phyloP scores from a whole-genome alignment of 306 rosid genomes.

The Hippophae gyantsensis region DNA sequence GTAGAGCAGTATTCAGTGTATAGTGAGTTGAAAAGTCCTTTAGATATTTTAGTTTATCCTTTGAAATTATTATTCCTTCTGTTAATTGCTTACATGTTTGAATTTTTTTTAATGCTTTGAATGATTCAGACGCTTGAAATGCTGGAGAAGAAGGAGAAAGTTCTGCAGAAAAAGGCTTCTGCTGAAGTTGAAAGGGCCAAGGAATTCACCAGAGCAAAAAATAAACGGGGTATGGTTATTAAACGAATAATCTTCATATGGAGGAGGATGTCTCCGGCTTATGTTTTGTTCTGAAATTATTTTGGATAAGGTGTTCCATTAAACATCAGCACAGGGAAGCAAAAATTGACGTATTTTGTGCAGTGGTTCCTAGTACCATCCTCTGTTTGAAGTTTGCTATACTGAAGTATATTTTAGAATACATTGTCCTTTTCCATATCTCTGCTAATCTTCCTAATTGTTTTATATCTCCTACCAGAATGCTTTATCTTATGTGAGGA shows the following conservation, averaged over 20 bases:
- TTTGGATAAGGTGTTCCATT: not conserved
- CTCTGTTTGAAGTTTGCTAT: no score
- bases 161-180: conserved; percentile 69
- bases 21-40: not conserved
- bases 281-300: not conserved
- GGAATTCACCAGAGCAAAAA: conserved; percentile 71
- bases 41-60: not conserved
- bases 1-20: not conserved
- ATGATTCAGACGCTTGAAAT: conserved; percentile 82
- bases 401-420: no score
- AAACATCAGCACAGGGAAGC: not conserved
- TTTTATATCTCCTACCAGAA: no score
- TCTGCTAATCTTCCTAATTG: no score
- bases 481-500: no score
- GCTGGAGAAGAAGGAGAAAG: conserved; percentile 99
- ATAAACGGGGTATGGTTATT: conserved; percentile 59
- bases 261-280: not conserved
- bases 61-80: not conserved
- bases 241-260: not conserved
- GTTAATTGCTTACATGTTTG: not conserved
- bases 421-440: no score
- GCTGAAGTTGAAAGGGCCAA: conserved; percentile 90
- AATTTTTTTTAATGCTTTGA: not conserved
- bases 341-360: no score
- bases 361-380: no score